Conservation (phyloP, 2,329 filamentous ascomycete genomes). For the Aspergillus niger region DNA sequence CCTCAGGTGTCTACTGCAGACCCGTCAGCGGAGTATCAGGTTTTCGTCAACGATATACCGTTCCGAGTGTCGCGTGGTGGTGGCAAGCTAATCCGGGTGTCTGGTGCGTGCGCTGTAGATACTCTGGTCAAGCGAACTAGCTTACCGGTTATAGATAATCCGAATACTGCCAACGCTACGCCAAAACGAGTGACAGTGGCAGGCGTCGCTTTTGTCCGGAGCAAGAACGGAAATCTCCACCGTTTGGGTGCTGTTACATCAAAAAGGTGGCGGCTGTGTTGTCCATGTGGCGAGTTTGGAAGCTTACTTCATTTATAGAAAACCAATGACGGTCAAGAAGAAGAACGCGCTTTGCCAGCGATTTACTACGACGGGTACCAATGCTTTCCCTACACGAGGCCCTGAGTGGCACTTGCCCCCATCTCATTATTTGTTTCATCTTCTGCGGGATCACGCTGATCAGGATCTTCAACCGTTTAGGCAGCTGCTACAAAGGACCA, state of each 20-base stretch:
- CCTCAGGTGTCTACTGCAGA: slow-evolving; percentile 28
- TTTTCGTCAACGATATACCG: slow-evolving; percentile 69
- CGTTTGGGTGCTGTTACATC: slow-evolving; percentile 73
- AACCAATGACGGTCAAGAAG: slow-evolving; percentile 62
- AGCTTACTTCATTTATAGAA: slow-evolving; percentile 30
- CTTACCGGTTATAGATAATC: slow-evolving; percentile 53
- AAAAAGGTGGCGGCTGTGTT: slow-evolving; percentile 65
- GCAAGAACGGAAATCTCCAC: slow-evolving; percentile 84
- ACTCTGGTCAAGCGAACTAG: slow-evolving; percentile 42
- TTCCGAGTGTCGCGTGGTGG: slow-evolving; percentile 75
- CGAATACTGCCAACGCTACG: slow-evolving; percentile 65
- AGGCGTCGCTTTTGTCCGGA: slow-evolving; percentile 80
- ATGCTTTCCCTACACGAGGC: slow-evolving; percentile 35
- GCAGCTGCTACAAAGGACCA: slow-evolving; percentile 80
- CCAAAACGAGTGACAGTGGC: slow-evolving; percentile 73
- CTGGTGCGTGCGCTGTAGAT: slow-evolving; percentile 58
- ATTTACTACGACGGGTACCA: slow-evolving; percentile 58
- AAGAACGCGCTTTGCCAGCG: slow-evolving; percentile 72
- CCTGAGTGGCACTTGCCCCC: slow-evolving; percentile 16
- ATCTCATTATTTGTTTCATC: slow-evolving; percentile 23
- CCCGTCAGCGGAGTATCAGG: slow-evolving; percentile 57
- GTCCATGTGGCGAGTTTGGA: slow-evolving; percentile 11
- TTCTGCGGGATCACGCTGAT: slow-evolving; percentile 26
- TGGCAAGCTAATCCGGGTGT: slow-evolving; percentile 75
- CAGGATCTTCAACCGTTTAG: slow-evolving; percentile 54